Evolutionary conservation across 768 basidiomycete genomes (phyloP).

Genomic region (Tremella yokohamensis): DNA sequence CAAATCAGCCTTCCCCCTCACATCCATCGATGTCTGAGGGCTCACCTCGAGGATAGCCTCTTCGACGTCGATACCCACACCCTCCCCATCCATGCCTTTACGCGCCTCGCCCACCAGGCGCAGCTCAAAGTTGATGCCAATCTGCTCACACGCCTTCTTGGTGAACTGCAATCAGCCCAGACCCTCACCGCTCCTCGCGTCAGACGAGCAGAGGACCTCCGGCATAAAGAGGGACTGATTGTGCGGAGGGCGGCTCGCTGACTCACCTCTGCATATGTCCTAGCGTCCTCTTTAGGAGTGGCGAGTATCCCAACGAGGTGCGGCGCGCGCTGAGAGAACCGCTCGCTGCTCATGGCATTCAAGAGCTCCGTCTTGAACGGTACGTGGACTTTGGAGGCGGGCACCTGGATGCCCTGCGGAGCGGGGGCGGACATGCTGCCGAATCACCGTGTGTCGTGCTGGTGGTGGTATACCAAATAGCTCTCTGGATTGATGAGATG

Average conservation of each 20-base stretch:
- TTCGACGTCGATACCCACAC: slow-evolving; percentile 82
- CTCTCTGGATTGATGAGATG: too few relatives aligned
- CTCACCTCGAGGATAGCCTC: slow-evolving; percentile 78
- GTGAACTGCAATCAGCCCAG: slow-evolving; percentile 63
- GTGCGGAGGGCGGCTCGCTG: background rate
- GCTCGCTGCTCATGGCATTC: slow-evolving; percentile 16
- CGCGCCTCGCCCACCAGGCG: slow-evolving; percentile 60
- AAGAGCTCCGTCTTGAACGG: slow-evolving; percentile 49
- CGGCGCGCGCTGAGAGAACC: slow-evolving; percentile 53
- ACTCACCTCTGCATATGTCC: slow-evolving; percentile 57
- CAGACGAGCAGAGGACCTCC: background rate
- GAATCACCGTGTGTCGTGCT: too few relatives aligned
- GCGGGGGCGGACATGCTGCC: slow-evolving; percentile 15
- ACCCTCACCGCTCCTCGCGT: too few relatives aligned
- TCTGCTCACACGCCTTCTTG: slow-evolving; percentile 76
- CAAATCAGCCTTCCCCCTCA: background rate
- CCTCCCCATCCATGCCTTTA: slow-evolving; percentile 55
- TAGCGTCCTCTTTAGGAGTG: slow-evolving; percentile 56
- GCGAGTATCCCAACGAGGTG: slow-evolving; percentile 88
- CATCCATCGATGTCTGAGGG: background rate
- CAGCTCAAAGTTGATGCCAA: slow-evolving; percentile 83
- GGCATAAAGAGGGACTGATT: background rate
- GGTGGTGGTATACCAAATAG: too few relatives aligned
- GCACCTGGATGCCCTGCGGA: slow-evolving; percentile 43
- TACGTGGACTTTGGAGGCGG: slow-evolving; percentile 47